Conservation (phyloP, 2,329 filamentous ascomycete species). For the Fonsecaea pugnacius region DNA sequence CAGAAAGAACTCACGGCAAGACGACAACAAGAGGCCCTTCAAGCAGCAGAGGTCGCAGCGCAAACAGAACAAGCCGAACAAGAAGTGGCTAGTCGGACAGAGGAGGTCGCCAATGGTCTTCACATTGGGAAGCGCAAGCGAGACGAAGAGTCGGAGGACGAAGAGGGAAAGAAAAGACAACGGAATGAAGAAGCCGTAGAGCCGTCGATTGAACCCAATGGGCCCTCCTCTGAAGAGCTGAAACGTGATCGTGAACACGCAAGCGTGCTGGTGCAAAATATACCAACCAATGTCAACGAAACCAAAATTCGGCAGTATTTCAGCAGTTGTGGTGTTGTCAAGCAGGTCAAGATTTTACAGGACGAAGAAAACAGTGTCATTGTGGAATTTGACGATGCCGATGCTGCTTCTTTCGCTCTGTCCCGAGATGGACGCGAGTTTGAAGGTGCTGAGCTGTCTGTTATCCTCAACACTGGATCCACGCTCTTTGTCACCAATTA, state of each 20-base stretch:
- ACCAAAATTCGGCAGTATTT: conserved; percentile 86
- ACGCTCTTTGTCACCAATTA: conserved; percentile 93
- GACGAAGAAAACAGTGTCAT: conserved; percentile 71
- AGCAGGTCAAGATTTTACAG: conserved; percentile 70
- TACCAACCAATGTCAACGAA: conserved; percentile 72
- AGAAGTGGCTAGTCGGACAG: conserved; percentile 37
- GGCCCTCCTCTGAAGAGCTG: conserved; percentile 45
- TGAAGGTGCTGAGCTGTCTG: conserved; percentile 71
- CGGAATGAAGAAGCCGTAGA: conserved; percentile 52
- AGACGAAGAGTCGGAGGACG: conserved; percentile 59
- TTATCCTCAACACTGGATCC: conserved; percentile 74
- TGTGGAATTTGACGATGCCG: conserved; percentile 80
- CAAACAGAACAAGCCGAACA: conserved; percentile 40
- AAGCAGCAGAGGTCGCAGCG: conserved; percentile 52
- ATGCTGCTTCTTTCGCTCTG: conserved; percentile 80
- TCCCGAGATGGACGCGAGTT: conserved; percentile 81
- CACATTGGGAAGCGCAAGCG: conserved; percentile 73
- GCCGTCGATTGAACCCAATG: conserved; percentile 44
- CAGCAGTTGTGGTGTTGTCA: conserved; percentile 83
- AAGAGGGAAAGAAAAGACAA: conserved; percentile 68
- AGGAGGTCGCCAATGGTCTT: conserved; percentile 39
- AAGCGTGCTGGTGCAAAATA: conserved; percentile 76
- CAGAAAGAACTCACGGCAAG: conserved; percentile 66
- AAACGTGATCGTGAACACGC: conserved; percentile 91
- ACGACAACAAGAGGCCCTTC: conserved; percentile 68